phyloP scores from a whole-genome alignment of 225 moss, liverwort and hornwort species.

The Pseudisothecium myosuroides region DNA sequence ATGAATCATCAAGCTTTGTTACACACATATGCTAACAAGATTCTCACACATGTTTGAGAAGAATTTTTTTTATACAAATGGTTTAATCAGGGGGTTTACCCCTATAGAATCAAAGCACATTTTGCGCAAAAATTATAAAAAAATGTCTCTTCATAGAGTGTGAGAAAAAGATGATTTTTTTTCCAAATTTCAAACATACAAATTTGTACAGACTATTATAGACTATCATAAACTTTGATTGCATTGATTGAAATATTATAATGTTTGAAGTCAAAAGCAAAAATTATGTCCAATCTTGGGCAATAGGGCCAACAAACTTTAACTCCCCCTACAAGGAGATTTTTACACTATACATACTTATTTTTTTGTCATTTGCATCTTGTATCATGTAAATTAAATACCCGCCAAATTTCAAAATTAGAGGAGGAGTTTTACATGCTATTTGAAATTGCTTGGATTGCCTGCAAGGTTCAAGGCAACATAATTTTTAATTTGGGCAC shows the following conservation, averaged over 20 bases:
- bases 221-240: fast-evolving
- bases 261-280: neutral
- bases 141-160: neutral
- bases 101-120: fast-evolving
- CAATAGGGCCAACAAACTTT: fast-evolving
- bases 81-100: neutral
- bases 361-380: neutral
- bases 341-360: neutral
- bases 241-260: neutral
- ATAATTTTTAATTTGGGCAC: fast-evolving
- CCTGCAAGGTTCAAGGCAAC: fast-evolving
- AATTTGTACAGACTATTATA: neutral
- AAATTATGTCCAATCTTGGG: fast-evolving
- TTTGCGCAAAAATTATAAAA: fast-evolving
- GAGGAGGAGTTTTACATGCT: neutral
- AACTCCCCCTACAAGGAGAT: neutral
- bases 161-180: no score
- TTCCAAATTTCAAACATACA: fast-evolving
- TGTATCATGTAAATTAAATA: neutral
- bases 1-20: neutral
- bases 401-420: neutral
- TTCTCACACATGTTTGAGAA: no score
- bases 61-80: neutral
- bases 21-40: no score
- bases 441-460: fast-evolving